A percentile compares a stretch with the other conserved stretches of the same genome.
These are phyloP conservation scores for Sporisorium sorghi DNA, from an alignment of 1,284 basidiomycete genomes.

Conservation along the genomic window DNA sequence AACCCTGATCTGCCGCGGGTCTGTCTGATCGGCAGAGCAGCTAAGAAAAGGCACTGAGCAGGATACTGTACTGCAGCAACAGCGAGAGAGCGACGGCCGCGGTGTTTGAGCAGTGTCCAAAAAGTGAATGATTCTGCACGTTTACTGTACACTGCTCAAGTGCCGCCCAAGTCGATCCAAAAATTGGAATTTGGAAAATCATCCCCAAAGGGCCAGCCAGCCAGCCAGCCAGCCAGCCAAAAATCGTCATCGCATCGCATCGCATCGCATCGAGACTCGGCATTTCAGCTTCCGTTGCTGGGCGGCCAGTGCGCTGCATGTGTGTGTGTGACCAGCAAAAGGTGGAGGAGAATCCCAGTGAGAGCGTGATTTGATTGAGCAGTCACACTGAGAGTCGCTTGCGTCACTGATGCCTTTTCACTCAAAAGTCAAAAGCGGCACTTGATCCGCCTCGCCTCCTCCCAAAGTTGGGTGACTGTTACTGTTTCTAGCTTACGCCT, in stretches of 20 bases:
- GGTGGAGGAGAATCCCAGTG: constrained; percentile 8
- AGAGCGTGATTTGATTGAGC: too few species aligned
- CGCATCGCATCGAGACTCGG: constrained; percentile 8
- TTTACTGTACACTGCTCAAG: constrained; percentile 10
- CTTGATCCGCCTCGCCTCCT: constrained; percentile 5
- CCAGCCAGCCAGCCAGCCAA: too few species aligned
- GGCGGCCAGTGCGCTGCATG: constrained; percentile 15
- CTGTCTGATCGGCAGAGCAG: neutral
- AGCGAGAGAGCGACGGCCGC: neutral
- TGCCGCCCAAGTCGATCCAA: constrained; percentile 9
- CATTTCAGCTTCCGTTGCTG: constrained; percentile 23
- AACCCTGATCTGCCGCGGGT: neutral
- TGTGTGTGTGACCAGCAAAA: too few species aligned
- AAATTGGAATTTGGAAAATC: neutral
- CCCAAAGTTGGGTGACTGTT: too few species aligned
- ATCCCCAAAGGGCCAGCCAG: too few species aligned
- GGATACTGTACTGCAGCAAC: neutral
- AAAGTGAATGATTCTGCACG: neutral
- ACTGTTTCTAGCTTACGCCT: neutral
- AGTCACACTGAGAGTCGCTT: neutral
- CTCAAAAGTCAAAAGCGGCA: too few species aligned
- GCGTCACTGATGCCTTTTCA: constrained; percentile 15
- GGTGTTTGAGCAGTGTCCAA: neutral
- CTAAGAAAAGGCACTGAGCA: neutral
- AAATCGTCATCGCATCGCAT: constrained; percentile 27